Evolutionary conservation across 164 flowering plant species (phyloP).

Genomic region (Vitis cinerea): DNA sequence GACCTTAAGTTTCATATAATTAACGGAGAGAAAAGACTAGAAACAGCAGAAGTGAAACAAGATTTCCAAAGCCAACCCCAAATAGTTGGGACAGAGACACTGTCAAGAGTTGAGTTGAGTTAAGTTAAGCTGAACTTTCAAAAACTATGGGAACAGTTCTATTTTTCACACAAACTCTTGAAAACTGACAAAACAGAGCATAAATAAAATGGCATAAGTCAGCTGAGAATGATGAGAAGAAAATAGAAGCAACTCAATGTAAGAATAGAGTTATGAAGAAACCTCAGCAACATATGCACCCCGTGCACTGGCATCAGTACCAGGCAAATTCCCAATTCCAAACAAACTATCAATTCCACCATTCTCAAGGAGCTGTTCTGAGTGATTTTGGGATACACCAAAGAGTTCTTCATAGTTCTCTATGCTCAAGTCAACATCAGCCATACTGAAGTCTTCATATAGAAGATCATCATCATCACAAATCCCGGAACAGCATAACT

Average conservation of each 20-base stretch:
- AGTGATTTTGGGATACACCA: constrained; percentile 54
- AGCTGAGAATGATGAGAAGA: neutral
- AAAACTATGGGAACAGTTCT: neutral
- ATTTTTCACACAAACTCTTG: neutral
- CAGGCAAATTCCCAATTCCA: constrained; percentile 52
- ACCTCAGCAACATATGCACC: constrained; percentile 61
- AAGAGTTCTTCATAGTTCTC: constrained; percentile 91
- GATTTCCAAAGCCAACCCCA: too few species aligned
- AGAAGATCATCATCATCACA: constrained; percentile 46
- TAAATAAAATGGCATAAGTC: neutral
- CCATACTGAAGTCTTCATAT: constrained; percentile 67
- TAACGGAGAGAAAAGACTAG: too few species aligned
- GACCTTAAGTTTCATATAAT: too few species aligned
- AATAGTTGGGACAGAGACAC: too few species aligned
- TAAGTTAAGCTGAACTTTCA: neutral
- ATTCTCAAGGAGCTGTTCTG: constrained; percentile 66
- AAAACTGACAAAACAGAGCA: neutral
- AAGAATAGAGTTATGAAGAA: constrained; percentile 1
- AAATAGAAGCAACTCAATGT: neutral
- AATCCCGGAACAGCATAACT: constrained; percentile 41
- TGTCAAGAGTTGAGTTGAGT: too few species aligned
- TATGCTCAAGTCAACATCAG: constrained; percentile 69
- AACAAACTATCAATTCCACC: constrained; percentile 79
- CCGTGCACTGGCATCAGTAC: constrained; percentile 50
- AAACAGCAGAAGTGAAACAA: too few species aligned